A percentile compares a stretch with the other conserved stretches of the same genome.
Conservation (phyloP, 441 rosid genomes). For the Mallotus japonicus region DNA sequence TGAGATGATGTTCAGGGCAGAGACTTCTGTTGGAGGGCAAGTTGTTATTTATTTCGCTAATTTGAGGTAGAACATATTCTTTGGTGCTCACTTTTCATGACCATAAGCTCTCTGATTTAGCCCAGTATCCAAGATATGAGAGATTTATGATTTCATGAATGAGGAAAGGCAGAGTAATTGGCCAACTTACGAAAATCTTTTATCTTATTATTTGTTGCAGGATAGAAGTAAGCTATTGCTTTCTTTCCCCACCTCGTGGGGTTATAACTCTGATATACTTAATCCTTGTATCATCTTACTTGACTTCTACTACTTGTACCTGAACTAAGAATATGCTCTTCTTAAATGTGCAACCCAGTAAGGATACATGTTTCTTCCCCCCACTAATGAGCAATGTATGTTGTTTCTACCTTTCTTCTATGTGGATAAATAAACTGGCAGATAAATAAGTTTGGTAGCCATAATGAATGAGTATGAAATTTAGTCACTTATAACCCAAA, state of each 20-base stretch:
- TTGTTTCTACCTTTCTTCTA: too few relatives aligned
- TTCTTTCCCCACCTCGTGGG: background rate
- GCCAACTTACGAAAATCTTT: background rate
- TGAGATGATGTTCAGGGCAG: constrained; percentile 6
- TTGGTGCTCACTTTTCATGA: constrained; percentile 17
- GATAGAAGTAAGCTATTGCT: constrained; percentile 7
- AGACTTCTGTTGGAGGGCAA: constrained; percentile 13
- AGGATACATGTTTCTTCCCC: background rate
- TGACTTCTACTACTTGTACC: background rate
- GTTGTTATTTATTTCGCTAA: constrained; percentile 28
- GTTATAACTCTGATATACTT: background rate
- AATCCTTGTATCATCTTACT: constrained; percentile 1
- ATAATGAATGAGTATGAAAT: too few relatives aligned
- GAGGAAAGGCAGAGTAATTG: constrained; percentile 20
- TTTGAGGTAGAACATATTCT: constrained; percentile 24
- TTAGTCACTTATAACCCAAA: too few relatives aligned
- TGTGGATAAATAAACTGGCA: too few relatives aligned
- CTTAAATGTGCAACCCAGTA: background rate
- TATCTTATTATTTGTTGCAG: constrained; percentile 13
- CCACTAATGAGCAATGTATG: too few relatives aligned
- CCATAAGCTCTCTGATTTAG: constrained; percentile 17
- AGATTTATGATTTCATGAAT: constrained; percentile 10
- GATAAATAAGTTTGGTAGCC: too few relatives aligned
- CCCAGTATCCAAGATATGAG: constrained; percentile 15
- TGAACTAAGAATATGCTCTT: background rate